Evolutionary conservation across 2,329 filamentous ascomycete species (phyloP).

Genomic region (Metarhizium humberi): DNA sequence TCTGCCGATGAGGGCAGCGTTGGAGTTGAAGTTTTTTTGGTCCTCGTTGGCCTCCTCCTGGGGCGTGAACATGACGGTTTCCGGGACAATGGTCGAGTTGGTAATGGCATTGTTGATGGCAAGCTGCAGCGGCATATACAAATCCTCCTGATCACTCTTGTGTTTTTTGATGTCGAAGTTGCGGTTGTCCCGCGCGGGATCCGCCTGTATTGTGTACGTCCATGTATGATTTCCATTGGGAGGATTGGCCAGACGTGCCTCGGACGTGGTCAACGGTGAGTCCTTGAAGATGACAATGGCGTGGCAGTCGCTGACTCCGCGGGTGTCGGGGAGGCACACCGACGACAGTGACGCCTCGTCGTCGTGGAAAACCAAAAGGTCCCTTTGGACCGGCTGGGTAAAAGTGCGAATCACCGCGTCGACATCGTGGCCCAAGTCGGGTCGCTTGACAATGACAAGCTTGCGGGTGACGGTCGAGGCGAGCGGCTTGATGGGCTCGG

Average conservation of each 20-base stretch:
- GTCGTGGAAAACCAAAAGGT: slow-evolving; percentile 9
- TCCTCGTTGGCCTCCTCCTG: slow-evolving; percentile 7
- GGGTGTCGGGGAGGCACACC: slow-evolving; percentile 15
- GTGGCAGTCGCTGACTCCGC: slow-evolving; percentile 19
- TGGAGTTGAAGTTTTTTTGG: not conserved
- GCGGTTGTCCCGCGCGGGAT: slow-evolving; percentile 19
- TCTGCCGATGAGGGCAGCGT: slow-evolving; percentile 7
- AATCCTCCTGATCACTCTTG: slow-evolving; percentile 12
- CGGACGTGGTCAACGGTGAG: slow-evolving; percentile 15
- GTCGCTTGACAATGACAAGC: slow-evolving; percentile 16
- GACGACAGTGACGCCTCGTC: slow-evolving; percentile 9
- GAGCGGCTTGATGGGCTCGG: slow-evolving; percentile 11
- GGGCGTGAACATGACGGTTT: slow-evolving; percentile 11
- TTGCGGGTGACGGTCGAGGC: slow-evolving; percentile 12
- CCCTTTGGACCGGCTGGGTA: slow-evolving; percentile 10
- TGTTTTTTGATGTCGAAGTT: slow-evolving; percentile 39
- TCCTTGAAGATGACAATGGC: slow-evolving; percentile 19
- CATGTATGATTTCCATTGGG: slow-evolving; percentile 13
- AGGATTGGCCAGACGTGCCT: not conserved
- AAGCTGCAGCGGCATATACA: slow-evolving; percentile 18
- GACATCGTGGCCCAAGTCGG: slow-evolving; percentile 15
- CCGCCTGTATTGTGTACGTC: slow-evolving; percentile 18
- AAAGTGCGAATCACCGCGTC: slow-evolving; percentile 15
- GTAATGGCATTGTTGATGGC: slow-evolving; percentile 26
- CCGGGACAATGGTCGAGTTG: slow-evolving; percentile 12